Evolutionary conservation across 176 grass and related monocot species (phyloP), one percentile per base, ranked within the genome.

Genomic region (Triticum aestivum): DNA sequence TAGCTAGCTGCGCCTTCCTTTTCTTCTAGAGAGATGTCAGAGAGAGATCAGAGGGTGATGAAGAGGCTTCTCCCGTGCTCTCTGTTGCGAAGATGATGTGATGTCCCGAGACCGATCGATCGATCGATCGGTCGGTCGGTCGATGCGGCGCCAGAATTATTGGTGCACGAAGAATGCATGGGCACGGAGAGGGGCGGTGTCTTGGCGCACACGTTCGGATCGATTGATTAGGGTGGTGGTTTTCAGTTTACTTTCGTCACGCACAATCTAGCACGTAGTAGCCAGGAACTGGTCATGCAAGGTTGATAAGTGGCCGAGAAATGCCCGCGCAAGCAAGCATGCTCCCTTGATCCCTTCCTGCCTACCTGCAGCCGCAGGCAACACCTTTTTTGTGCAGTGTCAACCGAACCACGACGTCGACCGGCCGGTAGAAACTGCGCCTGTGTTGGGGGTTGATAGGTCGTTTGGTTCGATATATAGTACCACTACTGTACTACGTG

Each of bases 1-100:
- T 26, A 17, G 34, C 20, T 26, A 17, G 33, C 33, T 18, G 77
- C 11, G 77, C 38, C 37, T 21, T 88, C 63, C 14, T 71, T 72
- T 84, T 84, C 86, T 72, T 79, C 87, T 79, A 83, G 86, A 83
- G 39, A 2, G 71, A 15, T 3, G 35, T 37, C 45, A 13, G 45
- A 14, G 47, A 49, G 79, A 66, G 33, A 73, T 1, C 6, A 39
- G 4, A 2, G 5, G 45, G 2, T 32, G 73, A 18, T 6, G 32
- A 24, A 47, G 80, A 62, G 15, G 72, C 80, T 62, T 83, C 73
- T 42, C 44, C 8, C 61, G 29, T 21, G 47, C 51, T 17, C 51
- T 18, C 5, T 6, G 4, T 0, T 54, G 52, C 2, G 67, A 11
- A 0, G 18, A 39, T 24, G 69, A 58, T 21, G 54, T 58, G 54